Base-by-base conservation (phyloP, 805 yeast genomes). In the Zygotorulaspora florentina region DNA sequence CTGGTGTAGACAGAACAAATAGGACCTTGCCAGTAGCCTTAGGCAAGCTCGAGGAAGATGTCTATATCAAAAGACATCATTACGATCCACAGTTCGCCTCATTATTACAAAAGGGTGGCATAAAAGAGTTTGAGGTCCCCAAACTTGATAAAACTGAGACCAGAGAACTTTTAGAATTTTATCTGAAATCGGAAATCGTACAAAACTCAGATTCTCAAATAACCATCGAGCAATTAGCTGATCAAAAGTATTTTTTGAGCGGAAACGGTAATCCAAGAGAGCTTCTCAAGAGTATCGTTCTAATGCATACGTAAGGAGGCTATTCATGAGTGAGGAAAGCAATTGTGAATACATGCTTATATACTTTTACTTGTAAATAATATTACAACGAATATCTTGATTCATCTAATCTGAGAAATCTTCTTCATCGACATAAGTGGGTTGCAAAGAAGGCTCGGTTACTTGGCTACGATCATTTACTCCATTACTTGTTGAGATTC, bases 181-280 rank as follows among this genome's bases (percentile, higher is more conserved):
- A 73, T 41, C 47, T 64, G 6, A 58, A 64, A 38, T 75, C 71
- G 41, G 73, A 68, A 47, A 69, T 70, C 40, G 66, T 67, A 40
- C 69, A 72, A 43, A 54, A 60, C 11, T 69, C 67, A 33, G 71
- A 67, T 41, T 35, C 58, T 2, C 57, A 64, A 31, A 66, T 66
- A 25, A 47, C 69, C 2, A 30, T 63, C 9, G 71, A 70, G 13
- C 66, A 65, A 45, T 59, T 77, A 40, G 62, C 70, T 1, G 65
- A 71, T 27, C 76, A 77, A 54, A 76, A 75, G 57, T 81, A 76
- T 57, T 66, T 80, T 35, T 44, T 76, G 30, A 73, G 80, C 51
- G 87, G 87, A 29, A 80, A 78, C 57, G 89, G 89, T 54, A 83
- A 81, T 57, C 82, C 87, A 38, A 68, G 76, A 47, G 73, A 72